Conservation (phyloP, 1,284 basidiomycete species). For the Cutaneotrichosporon dermatis region DNA sequence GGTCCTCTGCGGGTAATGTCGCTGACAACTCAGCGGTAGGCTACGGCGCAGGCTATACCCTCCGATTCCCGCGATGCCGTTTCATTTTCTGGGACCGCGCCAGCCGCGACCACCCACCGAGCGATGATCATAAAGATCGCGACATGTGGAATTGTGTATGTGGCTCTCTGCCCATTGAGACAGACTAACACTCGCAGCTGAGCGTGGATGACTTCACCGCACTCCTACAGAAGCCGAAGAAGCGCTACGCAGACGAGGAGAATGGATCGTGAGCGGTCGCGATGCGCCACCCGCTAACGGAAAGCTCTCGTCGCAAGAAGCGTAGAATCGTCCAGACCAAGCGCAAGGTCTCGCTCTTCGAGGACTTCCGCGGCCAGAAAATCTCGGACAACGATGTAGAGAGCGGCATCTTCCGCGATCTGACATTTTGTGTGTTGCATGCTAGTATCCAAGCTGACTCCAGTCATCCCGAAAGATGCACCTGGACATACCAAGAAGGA, state of each 20-base stretch:
- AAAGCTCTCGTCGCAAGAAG: conserved; percentile 27
- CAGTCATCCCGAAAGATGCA: conserved; percentile 63
- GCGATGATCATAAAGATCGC: conserved; percentile 36
- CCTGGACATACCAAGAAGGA: conserved; percentile 30
- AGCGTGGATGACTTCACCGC: conserved; percentile 41
- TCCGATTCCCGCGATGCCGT: conserved; percentile 84
- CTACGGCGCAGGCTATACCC: conserved; percentile 39
- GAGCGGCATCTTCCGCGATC: conserved; percentile 63
- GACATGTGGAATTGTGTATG: conserved; percentile 48
- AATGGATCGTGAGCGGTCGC: conserved; percentile 31
- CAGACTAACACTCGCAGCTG: conserved; percentile 19
- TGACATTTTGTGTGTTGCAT: conserved; percentile 66
- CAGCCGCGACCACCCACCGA: conserved; percentile 31
- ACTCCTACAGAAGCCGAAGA: conserved; percentile 34
- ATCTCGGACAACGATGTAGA: conserved; percentile 59
- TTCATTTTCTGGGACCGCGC: conserved; percentile 57
- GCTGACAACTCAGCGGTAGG: conserved; percentile 39
- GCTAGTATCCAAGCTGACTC: not conserved
- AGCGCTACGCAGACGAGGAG: conserved; percentile 40
- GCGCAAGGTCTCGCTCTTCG: conserved; percentile 58
- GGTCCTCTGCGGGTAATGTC: conserved; percentile 43
- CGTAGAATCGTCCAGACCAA: conserved; percentile 18
- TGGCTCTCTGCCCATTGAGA: not conserved
- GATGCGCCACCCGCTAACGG: not conserved
- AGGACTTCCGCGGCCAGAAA: conserved; percentile 61